Conservation (phyloP, 768 basidiomycete species). For the Trametes maxima region DNA sequence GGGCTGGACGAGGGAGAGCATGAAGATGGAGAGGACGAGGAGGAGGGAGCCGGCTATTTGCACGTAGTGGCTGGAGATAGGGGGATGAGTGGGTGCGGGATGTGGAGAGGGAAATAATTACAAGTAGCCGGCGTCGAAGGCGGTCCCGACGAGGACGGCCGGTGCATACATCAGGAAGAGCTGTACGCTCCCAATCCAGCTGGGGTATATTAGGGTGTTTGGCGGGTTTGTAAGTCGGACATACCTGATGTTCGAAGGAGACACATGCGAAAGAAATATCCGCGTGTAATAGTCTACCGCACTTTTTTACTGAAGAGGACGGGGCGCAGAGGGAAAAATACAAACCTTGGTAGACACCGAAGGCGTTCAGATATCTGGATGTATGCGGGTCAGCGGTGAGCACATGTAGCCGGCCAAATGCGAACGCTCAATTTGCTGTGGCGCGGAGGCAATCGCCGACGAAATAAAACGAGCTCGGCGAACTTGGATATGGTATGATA, state of each 20-base stretch:
- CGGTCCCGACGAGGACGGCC: conserved; percentile 27
- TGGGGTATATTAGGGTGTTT: not conserved
- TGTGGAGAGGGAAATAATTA: not conserved
- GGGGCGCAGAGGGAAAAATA: not conserved
- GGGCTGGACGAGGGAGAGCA: conserved; percentile 48
- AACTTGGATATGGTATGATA: too few species aligned
- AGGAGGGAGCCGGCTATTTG: conserved; percentile 24
- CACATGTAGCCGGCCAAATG: not conserved
- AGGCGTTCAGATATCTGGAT: conserved; percentile 28
- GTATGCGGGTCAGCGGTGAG: not conserved
- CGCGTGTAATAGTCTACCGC: conserved; percentile 25
- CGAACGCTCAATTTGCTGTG: not conserved
- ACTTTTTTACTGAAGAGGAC: not conserved
- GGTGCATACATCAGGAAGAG: conserved; percentile 29
- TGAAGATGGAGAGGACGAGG: conserved; percentile 36
- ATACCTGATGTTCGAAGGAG: conserved; percentile 27
- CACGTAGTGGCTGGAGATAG: conserved; percentile 20
- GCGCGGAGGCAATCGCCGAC: not conserved
- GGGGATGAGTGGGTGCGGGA: not conserved
- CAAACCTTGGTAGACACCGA: conserved; percentile 35
- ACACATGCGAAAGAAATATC: conserved; percentile 20
- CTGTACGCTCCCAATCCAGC: conserved; percentile 34
- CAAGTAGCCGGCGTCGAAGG: conserved; percentile 41
- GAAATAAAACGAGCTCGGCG: not conserved
- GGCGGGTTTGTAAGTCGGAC: not conserved